A percentile compares a stretch with the other conserved stretches of the same genome.
phyloP scores from a whole-genome alignment of 169 alveolate genomes.

The Plasmodium sp. region DNA sequence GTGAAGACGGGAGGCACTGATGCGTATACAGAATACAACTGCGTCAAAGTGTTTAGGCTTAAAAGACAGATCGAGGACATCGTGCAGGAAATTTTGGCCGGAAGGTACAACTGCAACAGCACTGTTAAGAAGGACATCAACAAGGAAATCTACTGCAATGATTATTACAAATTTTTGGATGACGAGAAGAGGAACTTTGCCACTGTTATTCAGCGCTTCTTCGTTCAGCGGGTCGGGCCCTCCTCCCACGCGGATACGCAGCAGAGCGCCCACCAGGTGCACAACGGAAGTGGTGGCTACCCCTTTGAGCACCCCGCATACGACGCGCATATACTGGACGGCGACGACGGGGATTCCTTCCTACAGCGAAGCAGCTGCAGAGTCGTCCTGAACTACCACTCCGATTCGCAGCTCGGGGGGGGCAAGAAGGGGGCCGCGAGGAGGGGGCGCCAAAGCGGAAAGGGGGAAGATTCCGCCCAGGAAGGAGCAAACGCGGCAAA shows the following conservation, averaged over 20 bases:
- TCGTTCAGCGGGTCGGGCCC: neutral
- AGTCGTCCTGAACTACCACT: conserved; percentile 15
- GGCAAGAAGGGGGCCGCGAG: neutral
- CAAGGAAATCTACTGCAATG: conserved; percentile 54
- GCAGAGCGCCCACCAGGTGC: neutral
- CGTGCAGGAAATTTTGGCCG: conserved; percentile 33
- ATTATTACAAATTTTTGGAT: conserved; percentile 62
- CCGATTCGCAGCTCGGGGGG: conserved; percentile 30
- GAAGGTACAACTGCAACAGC: conserved; percentile 52
- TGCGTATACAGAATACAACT: conserved; percentile 81
- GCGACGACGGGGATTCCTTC: conserved; percentile 7
- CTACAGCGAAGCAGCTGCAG: neutral
- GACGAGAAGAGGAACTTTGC: conserved; percentile 8
- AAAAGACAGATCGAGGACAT: conserved; percentile 65
- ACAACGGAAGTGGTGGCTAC: neutral
- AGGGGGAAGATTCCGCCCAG: neutral
- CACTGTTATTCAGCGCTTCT: conserved; percentile 14
- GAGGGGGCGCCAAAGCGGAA: neutral
- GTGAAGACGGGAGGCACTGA: conserved; percentile 83
- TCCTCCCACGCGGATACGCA: neutral
- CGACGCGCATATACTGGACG: neutral
- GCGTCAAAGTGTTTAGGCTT: conserved; percentile 71
- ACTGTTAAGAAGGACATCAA: conserved; percentile 21
- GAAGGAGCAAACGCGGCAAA: neutral
- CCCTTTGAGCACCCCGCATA: neutral